Base-by-base conservation (phyloP, 352 stramenopile species). In the Globisporangium viniferum region DNA sequence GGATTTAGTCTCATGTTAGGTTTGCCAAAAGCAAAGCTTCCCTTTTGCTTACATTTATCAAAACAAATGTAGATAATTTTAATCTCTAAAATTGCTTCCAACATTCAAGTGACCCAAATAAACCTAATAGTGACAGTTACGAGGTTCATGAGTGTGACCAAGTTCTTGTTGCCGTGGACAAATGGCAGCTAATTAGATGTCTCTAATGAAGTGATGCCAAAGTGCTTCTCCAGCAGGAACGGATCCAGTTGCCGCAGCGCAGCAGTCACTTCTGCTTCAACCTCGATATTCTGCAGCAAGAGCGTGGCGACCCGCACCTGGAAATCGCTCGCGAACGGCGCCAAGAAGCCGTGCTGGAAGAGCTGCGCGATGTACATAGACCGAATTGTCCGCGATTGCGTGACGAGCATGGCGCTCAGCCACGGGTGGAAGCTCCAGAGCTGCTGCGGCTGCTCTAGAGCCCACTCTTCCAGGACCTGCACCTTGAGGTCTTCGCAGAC, bases 301-400 rank as follows among this genome's bases (percentile, higher is more conserved):
- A 85, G 36, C n/a, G 75, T 75, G 5, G 54, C 75, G n/a, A 84
- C 70, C 27, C 79, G 77, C 24, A 72, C 62, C 15, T 66, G 62
- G 67, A 87, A 87, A 20, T 81, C 69, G 6, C 68, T 78, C 69
- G 73, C 71, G 6, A 66, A 74, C 68, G 77, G 75, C 64, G 72
- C 73, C 10, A 84, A 33, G 22, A 84, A 78, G 35, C 77, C 79
- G 22, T 63, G 67, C 14, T 72, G 62, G 55, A 79, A 73, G 6
- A 87, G 48, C 27, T 76, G 55, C 18, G 59, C 57, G 12, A 82
- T 55, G 51, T 87, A 85, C 1, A 54, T 12, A 2, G 58, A 58
- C 41, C 69, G 65, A 9, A 84, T 44, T n/a, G 12, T 39, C 39
- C 59, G 14, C 1, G 55, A 74, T 53, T 77, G 76, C 22, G 41